phyloP scores from a whole-genome alignment of 1,284 basidiomycete species.

The Ceratobasidium sp. region DNA sequence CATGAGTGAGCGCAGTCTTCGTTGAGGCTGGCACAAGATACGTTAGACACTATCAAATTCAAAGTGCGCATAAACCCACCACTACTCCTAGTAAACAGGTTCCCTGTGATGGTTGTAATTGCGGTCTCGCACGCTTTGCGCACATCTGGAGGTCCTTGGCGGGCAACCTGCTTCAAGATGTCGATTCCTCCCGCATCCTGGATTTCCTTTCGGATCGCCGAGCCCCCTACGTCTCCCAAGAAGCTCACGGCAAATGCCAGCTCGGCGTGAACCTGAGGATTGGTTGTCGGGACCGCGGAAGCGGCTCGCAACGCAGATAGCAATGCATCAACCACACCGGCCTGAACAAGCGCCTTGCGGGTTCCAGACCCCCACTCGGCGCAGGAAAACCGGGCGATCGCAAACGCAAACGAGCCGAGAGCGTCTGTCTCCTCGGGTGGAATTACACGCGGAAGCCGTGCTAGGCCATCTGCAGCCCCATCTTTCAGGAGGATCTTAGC shows the following conservation, averaged over 20 bases:
- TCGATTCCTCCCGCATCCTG: conserved; percentile 40
- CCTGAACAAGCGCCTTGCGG: conserved; percentile 39
- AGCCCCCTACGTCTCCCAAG: conserved; percentile 40
- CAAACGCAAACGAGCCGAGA: conserved; percentile 40
- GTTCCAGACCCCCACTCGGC: conserved; percentile 40
- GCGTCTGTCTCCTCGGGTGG: conserved; percentile 36
- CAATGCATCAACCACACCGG: conserved; percentile 40
- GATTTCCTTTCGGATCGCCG: conserved; percentile 40
- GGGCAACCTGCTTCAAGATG: conserved; percentile 39
- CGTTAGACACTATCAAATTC: neutral
- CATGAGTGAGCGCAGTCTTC: conserved; percentile 38
- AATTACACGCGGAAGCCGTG: conserved; percentile 39
- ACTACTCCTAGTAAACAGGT: conserved; percentile 40
- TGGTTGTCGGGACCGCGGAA: conserved; percentile 35
- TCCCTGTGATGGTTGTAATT: conserved; percentile 40
- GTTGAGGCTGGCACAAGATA: conserved; percentile 33
- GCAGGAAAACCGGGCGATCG: conserved; percentile 40
- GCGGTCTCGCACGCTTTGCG: conserved; percentile 39
- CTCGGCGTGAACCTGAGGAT: conserved; percentile 39
- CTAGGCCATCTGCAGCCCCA: conserved; percentile 40
- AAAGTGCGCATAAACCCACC: conserved; percentile 19
- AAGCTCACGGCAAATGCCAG: conserved; percentile 39
- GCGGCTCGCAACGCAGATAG: conserved; percentile 39
- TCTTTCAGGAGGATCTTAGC: conserved; percentile 39
- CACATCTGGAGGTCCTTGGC: conserved; percentile 35